These are phyloP conservation scores for Aspergillus proliferans DNA, from an alignment of 2,329 filamentous ascomycete species.

Conservation along the genomic window DNA sequence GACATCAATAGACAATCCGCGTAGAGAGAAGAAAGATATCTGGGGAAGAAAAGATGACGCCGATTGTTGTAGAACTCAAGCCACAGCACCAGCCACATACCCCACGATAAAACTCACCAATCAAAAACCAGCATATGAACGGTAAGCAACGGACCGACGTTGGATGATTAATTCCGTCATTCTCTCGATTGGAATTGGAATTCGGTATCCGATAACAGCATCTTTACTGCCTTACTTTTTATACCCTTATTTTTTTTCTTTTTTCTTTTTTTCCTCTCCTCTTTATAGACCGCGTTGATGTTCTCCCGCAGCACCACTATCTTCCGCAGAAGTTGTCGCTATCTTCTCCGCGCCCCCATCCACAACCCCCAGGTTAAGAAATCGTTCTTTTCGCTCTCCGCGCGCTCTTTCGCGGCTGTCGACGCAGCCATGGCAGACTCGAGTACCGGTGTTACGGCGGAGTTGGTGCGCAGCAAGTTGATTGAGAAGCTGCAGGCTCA, in stretches of 20 bases:
- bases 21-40: background rate
- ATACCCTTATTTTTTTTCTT: background rate
- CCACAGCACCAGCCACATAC: constrained; percentile 18
- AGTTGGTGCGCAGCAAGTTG: constrained; percentile 63
- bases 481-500: constrained; percentile 63
- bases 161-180: constrained; percentile 16
- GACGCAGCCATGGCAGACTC: constrained; percentile 39
- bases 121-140: constrained; percentile 1
- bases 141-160: background rate
- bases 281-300: constrained; percentile 22
- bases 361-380: constrained; percentile 13
- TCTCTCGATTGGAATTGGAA: constrained; percentile 1
- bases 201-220: too few relatives aligned
- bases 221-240: background rate
- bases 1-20: constrained; percentile 23
- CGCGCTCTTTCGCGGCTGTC: constrained; percentile 27
- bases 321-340: constrained; percentile 35
- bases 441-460: constrained; percentile 63
- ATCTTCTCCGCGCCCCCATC: constrained; percentile 27
- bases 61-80: background rate
- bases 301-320: constrained; percentile 29
- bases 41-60: constrained; percentile 2
- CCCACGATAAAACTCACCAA: constrained; percentile 10
- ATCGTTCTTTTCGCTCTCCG: constrained; percentile 28
- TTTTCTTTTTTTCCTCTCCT: background rate